phyloP scores from a whole-genome alignment of 73 alveolate species.

The Diophrys sp. region DNA sequence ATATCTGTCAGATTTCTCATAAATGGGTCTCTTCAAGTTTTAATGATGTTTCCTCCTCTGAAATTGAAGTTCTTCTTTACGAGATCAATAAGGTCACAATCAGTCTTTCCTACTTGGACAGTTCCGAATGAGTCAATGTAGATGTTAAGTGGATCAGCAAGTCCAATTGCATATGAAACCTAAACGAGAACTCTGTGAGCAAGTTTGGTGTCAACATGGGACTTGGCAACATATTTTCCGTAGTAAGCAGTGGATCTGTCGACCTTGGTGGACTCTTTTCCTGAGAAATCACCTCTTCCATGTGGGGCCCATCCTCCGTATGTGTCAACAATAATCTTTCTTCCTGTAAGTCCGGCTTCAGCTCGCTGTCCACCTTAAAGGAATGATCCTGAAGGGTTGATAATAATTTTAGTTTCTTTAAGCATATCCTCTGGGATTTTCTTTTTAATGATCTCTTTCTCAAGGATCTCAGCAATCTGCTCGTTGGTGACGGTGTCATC shows the following conservation, averaged over 20 bases:
- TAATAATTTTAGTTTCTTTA: too few relatives aligned
- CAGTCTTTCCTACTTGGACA: slow-evolving; percentile 64
- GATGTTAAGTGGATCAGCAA: too few relatives aligned
- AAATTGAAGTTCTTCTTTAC: slow-evolving; percentile 64
- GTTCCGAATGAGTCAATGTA: too few relatives aligned
- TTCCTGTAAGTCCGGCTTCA: slow-evolving; percentile 98
- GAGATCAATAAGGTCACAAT: slow-evolving; percentile 62
- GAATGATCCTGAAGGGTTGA: too few relatives aligned
- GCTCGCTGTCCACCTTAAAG: too few relatives aligned
- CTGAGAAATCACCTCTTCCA: slow-evolving; percentile 96
- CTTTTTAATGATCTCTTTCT: too few relatives aligned
- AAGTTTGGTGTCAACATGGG: slow-evolving; percentile 74
- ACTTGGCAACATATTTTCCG: too few relatives aligned
- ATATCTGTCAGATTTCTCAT: too few relatives aligned
- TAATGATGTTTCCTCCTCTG: slow-evolving; percentile 78
- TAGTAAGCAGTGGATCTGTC: slow-evolving; percentile 71
- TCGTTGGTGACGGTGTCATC: slow-evolving; percentile 69
- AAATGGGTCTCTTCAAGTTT: slow-evolving; percentile 76
- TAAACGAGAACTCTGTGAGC: slow-evolving; percentile 81
- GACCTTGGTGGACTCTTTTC: too few relatives aligned
- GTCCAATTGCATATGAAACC: slow-evolving; percentile 84
- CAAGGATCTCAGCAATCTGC: slow-evolving; percentile 54
- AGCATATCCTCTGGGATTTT: too few relatives aligned
- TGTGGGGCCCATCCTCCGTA: slow-evolving; percentile 98
- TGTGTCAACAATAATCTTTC: too few relatives aligned